Evolutionary conservation across 1,284 basidiomycete genomes (phyloP).

Genomic region (Trametes polyzona): DNA sequence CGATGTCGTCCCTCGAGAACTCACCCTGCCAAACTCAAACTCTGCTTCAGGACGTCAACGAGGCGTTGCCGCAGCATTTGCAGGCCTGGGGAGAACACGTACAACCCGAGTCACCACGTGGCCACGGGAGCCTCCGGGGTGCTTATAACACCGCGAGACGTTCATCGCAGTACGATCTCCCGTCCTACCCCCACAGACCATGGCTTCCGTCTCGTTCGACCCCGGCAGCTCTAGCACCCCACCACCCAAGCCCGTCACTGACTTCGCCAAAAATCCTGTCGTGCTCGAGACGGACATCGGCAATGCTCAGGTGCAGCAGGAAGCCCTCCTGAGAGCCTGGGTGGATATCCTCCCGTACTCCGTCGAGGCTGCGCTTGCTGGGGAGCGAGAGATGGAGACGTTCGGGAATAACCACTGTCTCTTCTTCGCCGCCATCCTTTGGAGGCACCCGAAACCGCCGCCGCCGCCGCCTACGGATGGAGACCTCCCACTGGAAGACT

Average conservation of each 20-base stretch:
- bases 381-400: constrained; percentile 6
- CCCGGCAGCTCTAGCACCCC: background rate
- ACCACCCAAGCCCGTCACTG: background rate
- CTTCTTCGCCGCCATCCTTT: constrained; percentile 20
- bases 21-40: constrained; percentile 6
- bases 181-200: no score
- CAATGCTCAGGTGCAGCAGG: background rate
- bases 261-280: constrained; percentile 5
- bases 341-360: constrained; percentile 12
- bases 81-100: background rate
- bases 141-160: background rate
- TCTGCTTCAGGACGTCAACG: background rate
- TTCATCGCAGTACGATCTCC: background rate
- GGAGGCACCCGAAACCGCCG: background rate
- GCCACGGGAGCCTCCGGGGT: no score
- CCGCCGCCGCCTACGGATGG: background rate
- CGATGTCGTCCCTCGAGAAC: background rate
- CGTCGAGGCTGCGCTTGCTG: constrained; percentile 13
- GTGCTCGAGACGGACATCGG: constrained; percentile 14
- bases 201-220: background rate
- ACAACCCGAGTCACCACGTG: background rate
- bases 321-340: constrained; percentile 12
- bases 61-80: background rate
- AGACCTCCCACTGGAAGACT: no score
- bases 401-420: constrained; percentile 17